These are phyloP conservation scores for Rhodotorula sp. DNA, from an alignment of 1,284 basidiomycete species.

Conservation along the genomic window DNA sequence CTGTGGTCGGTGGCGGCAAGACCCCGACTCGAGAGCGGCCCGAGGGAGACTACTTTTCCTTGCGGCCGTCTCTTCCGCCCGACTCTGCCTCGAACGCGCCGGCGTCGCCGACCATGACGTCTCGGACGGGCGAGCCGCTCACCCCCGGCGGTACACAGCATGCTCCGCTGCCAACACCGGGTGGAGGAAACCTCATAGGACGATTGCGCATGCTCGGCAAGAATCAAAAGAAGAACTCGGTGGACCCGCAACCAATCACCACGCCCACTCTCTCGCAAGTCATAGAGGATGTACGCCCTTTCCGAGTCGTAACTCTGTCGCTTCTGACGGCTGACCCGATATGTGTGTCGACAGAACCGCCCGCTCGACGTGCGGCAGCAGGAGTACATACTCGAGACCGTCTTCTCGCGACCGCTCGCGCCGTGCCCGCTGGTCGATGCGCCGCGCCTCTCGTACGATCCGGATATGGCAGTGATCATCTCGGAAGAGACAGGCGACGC, in stretches of 20 bases:
- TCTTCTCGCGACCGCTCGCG: constrained; percentile 66
- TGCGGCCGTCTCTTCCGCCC: constrained; percentile 18
- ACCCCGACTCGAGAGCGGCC: constrained; percentile 32
- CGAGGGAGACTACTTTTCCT: constrained; percentile 39
- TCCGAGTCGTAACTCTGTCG: neutral
- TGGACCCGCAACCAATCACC: constrained; percentile 19
- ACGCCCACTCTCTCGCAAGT: neutral
- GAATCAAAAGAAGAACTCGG: constrained; percentile 32
- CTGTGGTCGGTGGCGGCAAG: constrained; percentile 3
- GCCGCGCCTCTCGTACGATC: constrained; percentile 65
- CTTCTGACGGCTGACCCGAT: neutral
- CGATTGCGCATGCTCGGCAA: constrained; percentile 36
- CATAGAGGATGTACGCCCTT: constrained; percentile 13
- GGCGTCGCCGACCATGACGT: neutral
- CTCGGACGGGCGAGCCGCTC: neutral
- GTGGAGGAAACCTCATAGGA: constrained; percentile 35
- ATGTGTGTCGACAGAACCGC: neutral
- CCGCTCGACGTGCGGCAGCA: constrained; percentile 48
- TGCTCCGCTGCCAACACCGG: constrained; percentile 13
- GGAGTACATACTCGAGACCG: constrained; percentile 57
- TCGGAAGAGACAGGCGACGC: constrained; percentile 75
- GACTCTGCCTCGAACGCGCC: neutral
- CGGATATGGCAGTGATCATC: constrained; percentile 69
- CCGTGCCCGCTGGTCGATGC: constrained; percentile 71
- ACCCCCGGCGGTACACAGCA: neutral